Percentiles rank a stretch among this genome's conserved stretches.
Evolutionary conservation across 352 stramenopile genomes (phyloP).

Genomic region (Blastocystis sp.): DNA sequence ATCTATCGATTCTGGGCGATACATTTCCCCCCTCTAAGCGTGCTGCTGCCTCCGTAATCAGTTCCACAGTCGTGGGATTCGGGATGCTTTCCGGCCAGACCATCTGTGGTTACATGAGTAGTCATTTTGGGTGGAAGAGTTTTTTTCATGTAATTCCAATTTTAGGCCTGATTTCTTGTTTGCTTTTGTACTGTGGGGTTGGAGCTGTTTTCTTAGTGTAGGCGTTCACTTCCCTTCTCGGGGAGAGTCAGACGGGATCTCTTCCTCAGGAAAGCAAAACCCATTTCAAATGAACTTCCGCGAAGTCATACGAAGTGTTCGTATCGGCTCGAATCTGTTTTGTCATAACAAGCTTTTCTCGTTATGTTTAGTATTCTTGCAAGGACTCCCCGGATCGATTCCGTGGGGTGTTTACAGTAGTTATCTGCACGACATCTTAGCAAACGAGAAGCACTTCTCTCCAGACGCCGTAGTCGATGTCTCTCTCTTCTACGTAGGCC

Average conservation of each 20-base stretch:
- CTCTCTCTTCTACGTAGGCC: neutral
- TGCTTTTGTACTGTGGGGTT: neutral
- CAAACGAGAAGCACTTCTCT: slow-evolving; percentile 7
- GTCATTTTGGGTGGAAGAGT: neutral
- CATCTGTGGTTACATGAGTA: slow-evolving; percentile 5
- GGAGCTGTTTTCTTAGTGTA: neutral
- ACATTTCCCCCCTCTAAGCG: neutral
- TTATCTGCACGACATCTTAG: slow-evolving; percentile 45
- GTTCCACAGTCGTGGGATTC: slow-evolving; percentile 1
- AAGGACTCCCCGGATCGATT: slow-evolving; percentile 21
- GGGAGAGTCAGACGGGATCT: neutral
- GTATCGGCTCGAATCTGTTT: neutral
- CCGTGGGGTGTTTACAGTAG: slow-evolving; percentile 46
- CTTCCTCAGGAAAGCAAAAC: neutral
- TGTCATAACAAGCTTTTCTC: neutral
- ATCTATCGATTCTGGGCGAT: slow-evolving; percentile 45
- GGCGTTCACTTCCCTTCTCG: slow-evolving; percentile 4
- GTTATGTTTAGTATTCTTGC: neutral
- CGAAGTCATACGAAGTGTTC: neutral
- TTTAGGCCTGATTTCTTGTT: neutral
- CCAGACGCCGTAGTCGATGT: neutral
- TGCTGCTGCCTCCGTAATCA: slow-evolving; percentile 4
- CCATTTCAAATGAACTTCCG: neutral
- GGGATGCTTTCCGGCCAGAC: slow-evolving; percentile 24
- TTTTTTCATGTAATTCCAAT: neutral